Percentiles rank a stretch among this genome's conserved stretches.
These are phyloP conservation scores for Cladosporium sp. DNA, from an alignment of 2,329 filamentous ascomycete species.

Conservation along the genomic window DNA sequence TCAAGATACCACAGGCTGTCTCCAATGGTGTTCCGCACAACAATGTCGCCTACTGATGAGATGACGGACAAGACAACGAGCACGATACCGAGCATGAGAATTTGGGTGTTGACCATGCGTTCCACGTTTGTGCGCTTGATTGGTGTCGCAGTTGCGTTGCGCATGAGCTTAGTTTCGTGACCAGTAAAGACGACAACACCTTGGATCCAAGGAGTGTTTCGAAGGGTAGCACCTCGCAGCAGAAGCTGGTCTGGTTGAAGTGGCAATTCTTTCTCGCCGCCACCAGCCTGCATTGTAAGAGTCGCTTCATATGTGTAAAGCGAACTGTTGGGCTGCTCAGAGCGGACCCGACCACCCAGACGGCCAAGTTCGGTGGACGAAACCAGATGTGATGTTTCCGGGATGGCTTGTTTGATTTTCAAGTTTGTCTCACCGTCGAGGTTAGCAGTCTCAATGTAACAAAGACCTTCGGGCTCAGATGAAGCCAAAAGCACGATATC, in stretches of 20 bases:
- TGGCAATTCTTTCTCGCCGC: slow-evolving; percentile 88
- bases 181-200: slow-evolving; percentile 96
- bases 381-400: slow-evolving; percentile 86
- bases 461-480: slow-evolving; percentile 94
- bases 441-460: slow-evolving; percentile 98
- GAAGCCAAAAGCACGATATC: slow-evolving; percentile 90
- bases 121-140: slow-evolving; percentile 98
- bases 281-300: slow-evolving; percentile 84
- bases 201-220: slow-evolving; percentile 97
- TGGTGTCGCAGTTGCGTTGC: slow-evolving; percentile 93
- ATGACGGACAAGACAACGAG: slow-evolving; percentile 82
- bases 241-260: slow-evolving; percentile 90
- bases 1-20: slow-evolving; percentile 71
- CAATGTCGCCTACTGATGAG: slow-evolving; percentile 86
- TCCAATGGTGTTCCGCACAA: slow-evolving; percentile 68
- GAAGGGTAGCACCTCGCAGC: slow-evolving; percentile 85
- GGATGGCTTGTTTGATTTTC: slow-evolving; percentile 97
- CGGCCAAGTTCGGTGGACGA: slow-evolving; percentile 83
- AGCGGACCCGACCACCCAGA: slow-evolving; percentile 81
- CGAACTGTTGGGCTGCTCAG: slow-evolving; percentile 97
- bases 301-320: slow-evolving; percentile 98
- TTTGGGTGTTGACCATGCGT: slow-evolving; percentile 88
- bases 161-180: slow-evolving; percentile 98
- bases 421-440: slow-evolving; percentile 96
- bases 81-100: slow-evolving; percentile 84